Evolutionary conservation across 1,284 basidiomycete species (phyloP).

Genomic region (Melampsora larici-populina): DNA sequence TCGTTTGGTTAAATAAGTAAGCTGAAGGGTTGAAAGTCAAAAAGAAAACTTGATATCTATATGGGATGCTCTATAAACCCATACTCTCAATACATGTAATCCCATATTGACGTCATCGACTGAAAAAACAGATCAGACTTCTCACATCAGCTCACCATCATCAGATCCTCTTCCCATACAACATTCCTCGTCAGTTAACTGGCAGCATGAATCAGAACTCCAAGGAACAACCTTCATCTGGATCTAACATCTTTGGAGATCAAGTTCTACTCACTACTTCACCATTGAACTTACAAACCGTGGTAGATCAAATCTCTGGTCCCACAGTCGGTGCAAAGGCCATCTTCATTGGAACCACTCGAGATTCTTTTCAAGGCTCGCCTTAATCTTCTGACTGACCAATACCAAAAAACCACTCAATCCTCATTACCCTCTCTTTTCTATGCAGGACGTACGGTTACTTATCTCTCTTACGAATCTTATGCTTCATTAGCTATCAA

Average conservation of each 20-base stretch:
- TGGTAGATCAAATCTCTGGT: conserved; percentile 45
- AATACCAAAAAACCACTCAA: background rate
- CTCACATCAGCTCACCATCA: no score
- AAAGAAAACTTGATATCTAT: no score
- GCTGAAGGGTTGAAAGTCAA: no score
- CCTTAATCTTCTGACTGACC: background rate
- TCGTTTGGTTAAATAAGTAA: no score
- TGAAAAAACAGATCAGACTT: no score
- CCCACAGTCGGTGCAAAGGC: conserved; percentile 48
- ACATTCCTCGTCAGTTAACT: no score
- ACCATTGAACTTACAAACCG: conserved; percentile 46
- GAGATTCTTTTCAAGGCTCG: conserved; percentile 48
- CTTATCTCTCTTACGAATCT: conserved; percentile 50
- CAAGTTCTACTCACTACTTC: conserved; percentile 47
- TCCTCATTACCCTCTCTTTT: conserved; percentile 3
- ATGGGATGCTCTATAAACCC: no score
- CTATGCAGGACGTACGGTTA: conserved; percentile 46
- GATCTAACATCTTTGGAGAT: conserved; percentile 43
- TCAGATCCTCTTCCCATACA: no score
- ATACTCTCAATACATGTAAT: no score
- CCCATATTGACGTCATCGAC: no score
- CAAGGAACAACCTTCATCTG: no score
- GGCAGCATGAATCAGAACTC: no score
- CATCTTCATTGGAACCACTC: conserved; percentile 50
- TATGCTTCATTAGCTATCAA: conserved; percentile 49